Evolutionary conservation across 192 early-diverging fungal genomes (phyloP), one percentile per base, ranked within the genome.

Genomic region (Coemansia sp.): DNA sequence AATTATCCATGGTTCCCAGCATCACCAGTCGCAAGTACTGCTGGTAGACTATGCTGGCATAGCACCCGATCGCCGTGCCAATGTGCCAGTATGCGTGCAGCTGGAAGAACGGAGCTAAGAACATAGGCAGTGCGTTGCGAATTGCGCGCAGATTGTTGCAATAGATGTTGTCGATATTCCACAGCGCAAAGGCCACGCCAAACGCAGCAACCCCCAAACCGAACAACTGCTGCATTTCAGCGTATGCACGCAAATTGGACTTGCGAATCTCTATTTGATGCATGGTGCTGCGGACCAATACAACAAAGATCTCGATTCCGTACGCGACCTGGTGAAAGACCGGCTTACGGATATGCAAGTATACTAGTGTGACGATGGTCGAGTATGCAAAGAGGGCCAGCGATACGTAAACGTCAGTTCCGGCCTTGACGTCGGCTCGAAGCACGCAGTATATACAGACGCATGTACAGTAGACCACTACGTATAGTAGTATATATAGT

Each of bases 101-200:
- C 76, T 88, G 82, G 45, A 85, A 81, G 7, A 90, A 67, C 62
- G 85, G 73, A 20, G 82, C 74, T 32, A 89, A 41, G 18, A 79
- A 72, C 20, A 75, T 76, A 0, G 85, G 86, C 30, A 93, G 64
- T 45, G 62, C 64, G 15, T 50, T 65, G 22, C 90, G 68, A 39
- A 78, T 40, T 11, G 60, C 66, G 30, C 88, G 84, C 47, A 95
- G 73, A 12, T 75, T 40, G 43, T 68, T 61, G 67, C 93, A 95
- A 38, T 80, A 84, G n/a, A 80, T 71, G 70, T 94, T 94, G 76
- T 95, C 93, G 10, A 91, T 70, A 65, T 91, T 90, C 93, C 93
- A 95, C 47, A 93, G 74, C 1, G 83, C 52, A 68, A 93, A 93
- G 3, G 86, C 77, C 12, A 64, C 39, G 20, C 83, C 73, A 71